These are phyloP conservation scores for grape (Vitis vinifera) DNA, from an alignment of 164 flowering plant genomes.

Conservation along the genomic window ASM3070453v1 NC_081818.1:29671501-29672000, in stretches of 20 bases:
- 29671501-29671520: too few species aligned
- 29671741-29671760: slow-evolving; percentile 14
- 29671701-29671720: slow-evolving; percentile 27
- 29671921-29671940: neutral
- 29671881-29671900: neutral
- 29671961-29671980: too few species aligned
- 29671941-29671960: neutral
- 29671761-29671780: slow-evolving; percentile 13
- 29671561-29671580: too few species aligned
- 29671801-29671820: slow-evolving; percentile 15
- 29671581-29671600: too few species aligned
- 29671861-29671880: neutral
- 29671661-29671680: neutral
- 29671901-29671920: slow-evolving; percentile 8
- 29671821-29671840: slow-evolving; percentile 30
- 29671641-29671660: too few species aligned
- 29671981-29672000: too few species aligned
- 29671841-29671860: slow-evolving; percentile 11
- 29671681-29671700: slow-evolving; percentile 8
- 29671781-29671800: neutral
- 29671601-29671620: too few species aligned
- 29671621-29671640: too few species aligned
- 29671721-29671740: neutral
- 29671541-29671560: too few species aligned
- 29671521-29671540: too few species aligned